Evolutionary conservation across 148 eudicot species (phyloP), one percentile per base, ranked within the genome.

Genomic region (Hydrangea macrophylla): DNA sequence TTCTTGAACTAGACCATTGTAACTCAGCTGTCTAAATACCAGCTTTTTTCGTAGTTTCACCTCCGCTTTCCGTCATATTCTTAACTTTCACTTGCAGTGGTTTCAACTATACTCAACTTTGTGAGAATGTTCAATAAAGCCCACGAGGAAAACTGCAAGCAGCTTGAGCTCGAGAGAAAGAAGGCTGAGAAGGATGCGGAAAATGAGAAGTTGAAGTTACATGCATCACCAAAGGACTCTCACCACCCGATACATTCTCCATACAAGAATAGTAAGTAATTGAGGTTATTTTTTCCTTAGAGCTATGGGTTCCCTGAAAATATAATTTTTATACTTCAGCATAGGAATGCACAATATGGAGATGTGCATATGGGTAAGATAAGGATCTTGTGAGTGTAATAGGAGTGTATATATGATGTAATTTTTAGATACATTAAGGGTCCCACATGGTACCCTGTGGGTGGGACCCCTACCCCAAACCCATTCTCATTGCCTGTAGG

Each of bases 81-180:
- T 24, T 28, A 8, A 31, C 2, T 61, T 27, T 60, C 56, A 44
- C 26, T 40, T 73, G 84, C 77, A 92, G 98, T 89, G 69, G 72
- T 87, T 57, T 75, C 91, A 22, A 92, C 93, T 42, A 65, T 92
- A 36, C 70, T 85, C 50, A 92, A 87, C 81, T 92, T 92, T 73
- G 78, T 81, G 40, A 82, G 79, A 73, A 87, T 81, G 96, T 89
- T 92, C 76, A 76, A 79, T 62, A 74, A 73, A 70, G 81, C 98
- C 7, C 85, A 85, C 35, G 93, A 89, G 69, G 96, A 92, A 60
- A 89, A 89, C 67, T 70, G 77, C 71, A 87, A 85, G 81, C 91
- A 89, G 67, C 70, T 81, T 37, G 93, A 87, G 78, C 66, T 81
- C 12, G 93, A 87, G 58, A 89, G 74, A 76, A 89, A 82, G 86